Evolutionary conservation across 2,329 filamentous ascomycete genomes (phyloP), one percentile per base, ranked within the genome.

Genomic region (Fusarium nelsonii): DNA sequence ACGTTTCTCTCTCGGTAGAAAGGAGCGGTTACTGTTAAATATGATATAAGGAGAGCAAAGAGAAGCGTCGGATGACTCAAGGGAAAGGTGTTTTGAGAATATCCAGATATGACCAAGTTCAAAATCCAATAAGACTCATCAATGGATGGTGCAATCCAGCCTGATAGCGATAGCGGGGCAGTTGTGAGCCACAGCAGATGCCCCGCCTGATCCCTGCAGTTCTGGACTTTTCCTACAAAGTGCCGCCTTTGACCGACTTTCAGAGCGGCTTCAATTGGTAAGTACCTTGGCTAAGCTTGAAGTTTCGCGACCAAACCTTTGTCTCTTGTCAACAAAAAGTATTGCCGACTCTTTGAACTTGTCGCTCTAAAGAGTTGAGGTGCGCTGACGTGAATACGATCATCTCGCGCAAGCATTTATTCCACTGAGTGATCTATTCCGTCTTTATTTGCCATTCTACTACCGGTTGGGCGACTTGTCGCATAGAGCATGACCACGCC

Each of bases 201-300:
- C 74, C 74, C 74, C 73, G 68, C 74, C 70, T 74, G 36, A 72
- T 73, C 74, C 72, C 68, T 76, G 72, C 58, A 53, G 39, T 40
- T 41, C 32, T 58, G 33, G 28, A 56, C 64, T 57, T 68, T 62
- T 63, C 45, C 32, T 45, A 45, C 30, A 48, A 74, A 71, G 61
- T 72, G 72, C 74, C 74, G 52, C 57, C 53, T 26, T 41, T 75
- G 73, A 75, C 73, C 74, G 73, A 75, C 74, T 63, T 70, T 30
- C 40, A 23, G 44, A 8, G n/a, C 26, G n/a, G 18, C 40, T 37
- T 61, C 52, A 68, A 70, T 50, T 53, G 58, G 67, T 41, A 69
- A 70, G 57, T 65, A 68, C 52, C 59, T 68, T 32, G 10, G 26
- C 33, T 30, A 34, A 53, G 32, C 58, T 39, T 48, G 48, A 56